Evolutionary conservation across 176 grass and related monocot genomes (phyloP), one percentile per base, ranked within the genome.

Genomic region (Rhipidocladum racemiflorum): DNA sequence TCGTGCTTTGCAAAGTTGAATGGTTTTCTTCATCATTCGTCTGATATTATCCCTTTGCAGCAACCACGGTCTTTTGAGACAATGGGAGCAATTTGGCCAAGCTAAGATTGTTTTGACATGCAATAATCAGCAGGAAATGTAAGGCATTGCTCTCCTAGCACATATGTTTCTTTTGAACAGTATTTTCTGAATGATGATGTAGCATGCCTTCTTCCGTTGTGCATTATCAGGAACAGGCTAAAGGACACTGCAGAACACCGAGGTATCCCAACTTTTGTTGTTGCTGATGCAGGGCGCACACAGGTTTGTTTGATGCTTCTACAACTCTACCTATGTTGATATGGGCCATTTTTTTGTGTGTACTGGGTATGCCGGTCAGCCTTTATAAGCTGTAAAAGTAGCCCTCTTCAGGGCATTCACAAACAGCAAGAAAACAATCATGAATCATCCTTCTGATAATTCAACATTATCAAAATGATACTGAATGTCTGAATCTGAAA

Each of bases 61-160:
- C 77, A 84, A 95, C 57, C 90, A 92, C 0, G 65, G 78, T 72
- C 87, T 98, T 62, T 83, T 95, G 56, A 95, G 85, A 83, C 90
- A 95, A 74, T 98, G 96, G 96, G 96, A 98, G 21, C 96, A 93
- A 80, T 91, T 80, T 44, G 96, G 96, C 30, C 96, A 99, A 83
- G 89, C 96, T 86, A 99, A 99, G 85, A 99, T 99, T 74, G 91
- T 99, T 86, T 67, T 99, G 54, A 76, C 87, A 20, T 98, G 96
- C 91, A 98, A 95, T 68, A 98, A 91, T 85, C 96, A 95, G 70
- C 96, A 95, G 85, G 92, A 98, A 73, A 98, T 98, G 96, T 98
- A 86, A 86, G 78, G 23, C 25, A 12, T 34, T 65, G 53, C 36
- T 86, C 23, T 72, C 34, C n/a, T 36, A 73, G 14, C 30, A 29